These are phyloP conservation scores for Mycosarcoma maydis DNA, from an alignment of 1,284 basidiomycete genomes.

Conservation along the genomic window DNA sequence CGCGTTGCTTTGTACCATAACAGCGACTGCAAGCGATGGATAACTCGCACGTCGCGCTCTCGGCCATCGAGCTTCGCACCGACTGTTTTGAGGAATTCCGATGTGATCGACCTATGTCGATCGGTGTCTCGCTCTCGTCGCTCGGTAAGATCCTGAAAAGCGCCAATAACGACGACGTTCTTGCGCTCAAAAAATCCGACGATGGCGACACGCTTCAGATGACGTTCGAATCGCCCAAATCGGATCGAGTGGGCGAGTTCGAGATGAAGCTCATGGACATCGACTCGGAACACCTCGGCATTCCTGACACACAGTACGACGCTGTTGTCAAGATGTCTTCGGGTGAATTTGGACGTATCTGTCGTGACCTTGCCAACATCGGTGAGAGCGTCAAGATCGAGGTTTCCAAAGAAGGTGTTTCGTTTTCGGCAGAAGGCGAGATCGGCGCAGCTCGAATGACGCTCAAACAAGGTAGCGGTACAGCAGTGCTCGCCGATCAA, in stretches of 20 bases:
- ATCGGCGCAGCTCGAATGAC: slow-evolving; percentile 90
- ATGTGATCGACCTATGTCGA: slow-evolving; percentile 93
- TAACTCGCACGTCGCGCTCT: slow-evolving; percentile 98
- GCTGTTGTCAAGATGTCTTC: slow-evolving; percentile 89
- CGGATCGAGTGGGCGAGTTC: slow-evolving; percentile 95
- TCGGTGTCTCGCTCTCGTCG: slow-evolving; percentile 74
- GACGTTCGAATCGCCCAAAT: slow-evolving; percentile 88
- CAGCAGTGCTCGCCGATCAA: slow-evolving; percentile 57
- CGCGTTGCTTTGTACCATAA: not conserved
- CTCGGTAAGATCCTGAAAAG: slow-evolving; percentile 97
- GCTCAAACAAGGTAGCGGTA: slow-evolving; percentile 76
- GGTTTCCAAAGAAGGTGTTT: slow-evolving; percentile 92
- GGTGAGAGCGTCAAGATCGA: slow-evolving; percentile 97
- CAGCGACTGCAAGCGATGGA: slow-evolving; percentile 88
- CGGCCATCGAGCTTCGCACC: slow-evolving; percentile 76
- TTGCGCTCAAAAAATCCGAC: slow-evolving; percentile 90
- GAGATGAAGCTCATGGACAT: slow-evolving; percentile 99
- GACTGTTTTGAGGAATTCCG: slow-evolving; percentile 73
- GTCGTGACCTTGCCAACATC: slow-evolving; percentile 88
- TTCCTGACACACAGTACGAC: slow-evolving; percentile 99
- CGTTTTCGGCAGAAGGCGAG: slow-evolving; percentile 94
- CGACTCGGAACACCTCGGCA: slow-evolving; percentile 88
- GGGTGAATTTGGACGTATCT: slow-evolving; percentile 88
- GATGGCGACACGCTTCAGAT: slow-evolving; percentile 90
- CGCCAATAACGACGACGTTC: slow-evolving; percentile 94